These are phyloP conservation scores for Mycena leptocephala DNA, from an alignment of 768 basidiomycete genomes.

Conservation along the genomic window DNA sequence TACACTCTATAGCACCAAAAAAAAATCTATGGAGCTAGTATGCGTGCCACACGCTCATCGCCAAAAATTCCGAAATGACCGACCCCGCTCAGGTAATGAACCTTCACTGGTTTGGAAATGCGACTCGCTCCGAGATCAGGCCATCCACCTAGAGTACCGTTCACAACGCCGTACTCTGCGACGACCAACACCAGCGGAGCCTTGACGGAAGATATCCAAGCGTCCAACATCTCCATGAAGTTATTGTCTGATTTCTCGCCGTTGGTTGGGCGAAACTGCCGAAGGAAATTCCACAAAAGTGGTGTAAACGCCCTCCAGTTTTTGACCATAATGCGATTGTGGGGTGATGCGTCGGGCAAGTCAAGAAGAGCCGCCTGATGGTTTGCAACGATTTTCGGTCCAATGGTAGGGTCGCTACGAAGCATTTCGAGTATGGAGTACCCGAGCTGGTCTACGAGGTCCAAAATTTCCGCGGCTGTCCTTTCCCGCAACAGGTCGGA, in stretches of 20 bases:
- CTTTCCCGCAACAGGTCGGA: background rate
- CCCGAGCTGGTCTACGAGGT: background rate
- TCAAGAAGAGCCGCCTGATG: conserved; percentile 2
- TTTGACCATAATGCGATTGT: background rate
- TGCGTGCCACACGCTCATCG: background rate
- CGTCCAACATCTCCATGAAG: background rate
- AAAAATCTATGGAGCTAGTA: no score
- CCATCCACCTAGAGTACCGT: background rate
- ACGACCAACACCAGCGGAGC: conserved; percentile 2
- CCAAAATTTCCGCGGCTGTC: background rate
- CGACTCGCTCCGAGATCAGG: conserved; percentile 20
- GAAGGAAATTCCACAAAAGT: background rate
- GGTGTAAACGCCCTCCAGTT: background rate
- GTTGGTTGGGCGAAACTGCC: background rate
- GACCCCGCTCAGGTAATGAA: background rate
- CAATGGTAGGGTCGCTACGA: background rate
- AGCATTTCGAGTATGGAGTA: conserved; percentile 6
- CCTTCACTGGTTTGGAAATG: background rate
- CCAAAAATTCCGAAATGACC: background rate
- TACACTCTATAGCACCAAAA: no score
- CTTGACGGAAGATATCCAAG: conserved; percentile 7
- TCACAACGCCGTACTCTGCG: background rate
- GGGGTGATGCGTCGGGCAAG: background rate
- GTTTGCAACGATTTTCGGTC: background rate
- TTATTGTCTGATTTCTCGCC: background rate